Evolutionary conservation across 1,284 basidiomycete species (phyloP).

Genomic region (Cutaneotrichosporon arboriforme): DNA sequence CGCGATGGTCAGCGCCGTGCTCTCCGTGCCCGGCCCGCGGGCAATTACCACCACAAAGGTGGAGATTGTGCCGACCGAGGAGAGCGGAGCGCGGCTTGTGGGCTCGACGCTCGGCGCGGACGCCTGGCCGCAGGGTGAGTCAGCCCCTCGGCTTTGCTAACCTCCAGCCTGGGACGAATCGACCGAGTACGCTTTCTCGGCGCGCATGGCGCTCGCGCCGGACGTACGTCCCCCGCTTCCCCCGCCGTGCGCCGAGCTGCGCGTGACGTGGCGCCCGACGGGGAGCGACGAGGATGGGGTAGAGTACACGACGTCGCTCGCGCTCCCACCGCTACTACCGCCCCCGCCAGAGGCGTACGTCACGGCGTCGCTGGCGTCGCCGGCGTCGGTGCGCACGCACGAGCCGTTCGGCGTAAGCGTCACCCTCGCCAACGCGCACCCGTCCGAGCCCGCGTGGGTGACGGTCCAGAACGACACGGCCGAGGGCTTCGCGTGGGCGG

Average conservation of each 20-base stretch:
- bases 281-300: not conserved
- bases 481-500: slow-evolving; percentile 42
- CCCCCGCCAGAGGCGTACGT: slow-evolving; percentile 34
- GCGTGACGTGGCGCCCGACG: slow-evolving; percentile 11
- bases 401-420: slow-evolving; percentile 33
- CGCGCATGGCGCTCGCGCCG: slow-evolving; percentile 16
- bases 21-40: slow-evolving; percentile 7
- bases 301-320: slow-evolving; percentile 3
- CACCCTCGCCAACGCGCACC: slow-evolving; percentile 37
- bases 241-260: not conserved
- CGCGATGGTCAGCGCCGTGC: slow-evolving; percentile 4
- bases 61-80: slow-evolving; percentile 3
- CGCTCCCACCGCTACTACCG: slow-evolving; percentile 26
- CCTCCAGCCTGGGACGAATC: slow-evolving; percentile 4
- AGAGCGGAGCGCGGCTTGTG: slow-evolving; percentile 9
- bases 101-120: slow-evolving; percentile 9
- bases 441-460: slow-evolving; percentile 24
- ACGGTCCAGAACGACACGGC: slow-evolving; percentile 34
- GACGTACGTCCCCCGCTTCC: not conserved
- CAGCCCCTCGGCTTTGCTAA: not conserved
- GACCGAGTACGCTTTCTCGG: slow-evolving; percentile 18
- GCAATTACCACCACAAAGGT: not conserved
- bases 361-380: slow-evolving; percentile 20
- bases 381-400: slow-evolving; percentile 18
- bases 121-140: slow-evolving; percentile 20